Conservation (phyloP, 2,329 filamentous ascomycete genomes). For the Rhynchosporium agropyri region DNA sequence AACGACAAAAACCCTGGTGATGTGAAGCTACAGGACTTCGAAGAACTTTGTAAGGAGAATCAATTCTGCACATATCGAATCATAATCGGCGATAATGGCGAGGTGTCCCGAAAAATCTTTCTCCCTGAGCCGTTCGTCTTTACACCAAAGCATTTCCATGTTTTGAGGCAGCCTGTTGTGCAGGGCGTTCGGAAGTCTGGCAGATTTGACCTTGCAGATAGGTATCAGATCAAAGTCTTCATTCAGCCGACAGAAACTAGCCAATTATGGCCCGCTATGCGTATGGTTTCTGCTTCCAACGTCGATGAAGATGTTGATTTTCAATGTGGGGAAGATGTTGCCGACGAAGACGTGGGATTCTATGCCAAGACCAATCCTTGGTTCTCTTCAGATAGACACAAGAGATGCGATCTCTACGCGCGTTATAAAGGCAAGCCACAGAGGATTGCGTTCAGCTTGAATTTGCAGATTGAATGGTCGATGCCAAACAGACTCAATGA, state of each 20-base stretch:
- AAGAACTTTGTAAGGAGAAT: slow-evolving; percentile 21
- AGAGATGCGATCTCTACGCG: neutral
- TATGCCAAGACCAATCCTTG: slow-evolving; percentile 13
- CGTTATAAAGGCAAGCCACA: slow-evolving; percentile 18
- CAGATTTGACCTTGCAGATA: slow-evolving; percentile 31
- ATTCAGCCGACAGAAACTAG: slow-evolving; percentile 25
- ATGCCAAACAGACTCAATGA: slow-evolving; percentile 27
- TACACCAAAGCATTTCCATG: slow-evolving; percentile 27
- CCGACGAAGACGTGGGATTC: slow-evolving; percentile 20
- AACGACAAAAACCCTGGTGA: slow-evolving; percentile 26
- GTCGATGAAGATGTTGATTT: slow-evolving; percentile 4
- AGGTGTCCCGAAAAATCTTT: slow-evolving; percentile 27
- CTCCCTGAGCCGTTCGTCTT: slow-evolving; percentile 31
- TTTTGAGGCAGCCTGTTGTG: slow-evolving; percentile 26
- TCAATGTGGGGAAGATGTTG: slow-evolving; percentile 12
- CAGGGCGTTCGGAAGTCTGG: slow-evolving; percentile 17
- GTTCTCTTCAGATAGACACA: neutral
- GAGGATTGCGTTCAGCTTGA: slow-evolving; percentile 25
- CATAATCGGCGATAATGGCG: slow-evolving; percentile 21
- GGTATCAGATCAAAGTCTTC: slow-evolving; percentile 29
- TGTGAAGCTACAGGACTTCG: slow-evolving; percentile 19
- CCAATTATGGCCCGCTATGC: slow-evolving; percentile 35
- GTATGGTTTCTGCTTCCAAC: slow-evolving; percentile 16
- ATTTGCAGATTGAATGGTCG: slow-evolving; percentile 32
- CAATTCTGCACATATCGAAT: slow-evolving; percentile 25